Evolutionary conservation across 2,329 filamentous ascomycete species (phyloP).

Genomic region (Fusarium dlaminii): DNA sequence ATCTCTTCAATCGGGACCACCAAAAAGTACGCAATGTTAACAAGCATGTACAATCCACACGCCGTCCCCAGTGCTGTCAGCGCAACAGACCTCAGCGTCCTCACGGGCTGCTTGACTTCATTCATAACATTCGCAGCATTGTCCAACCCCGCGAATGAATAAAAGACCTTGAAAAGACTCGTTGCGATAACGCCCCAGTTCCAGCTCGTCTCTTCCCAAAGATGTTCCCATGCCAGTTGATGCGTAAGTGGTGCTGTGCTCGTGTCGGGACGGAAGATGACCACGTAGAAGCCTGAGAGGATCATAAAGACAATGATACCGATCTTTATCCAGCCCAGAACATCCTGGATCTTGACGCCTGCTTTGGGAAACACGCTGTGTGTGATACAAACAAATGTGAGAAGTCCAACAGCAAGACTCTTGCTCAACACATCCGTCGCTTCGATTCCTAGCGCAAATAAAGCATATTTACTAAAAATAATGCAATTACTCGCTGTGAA

Average conservation of each 20-base stretch:
- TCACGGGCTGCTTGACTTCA: slow-evolving; percentile 74
- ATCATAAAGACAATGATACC: slow-evolving; percentile 69
- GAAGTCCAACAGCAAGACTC: slow-evolving; percentile 63
- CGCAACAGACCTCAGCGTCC: slow-evolving; percentile 71
- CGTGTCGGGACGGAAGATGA: slow-evolving; percentile 54
- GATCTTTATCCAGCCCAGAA: slow-evolving; percentile 71
- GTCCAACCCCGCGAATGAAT: slow-evolving; percentile 72
- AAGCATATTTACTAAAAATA: slow-evolving; percentile 71
- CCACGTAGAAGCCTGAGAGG: slow-evolving; percentile 66
- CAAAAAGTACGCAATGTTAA: slow-evolving; percentile 70
- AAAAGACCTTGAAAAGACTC: slow-evolving; percentile 73
- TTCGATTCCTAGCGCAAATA: slow-evolving; percentile 65
- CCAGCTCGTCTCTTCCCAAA: slow-evolving; percentile 75
- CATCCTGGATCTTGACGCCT: slow-evolving; percentile 68
- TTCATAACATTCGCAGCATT: slow-evolving; percentile 78
- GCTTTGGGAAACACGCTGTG: slow-evolving; percentile 67
- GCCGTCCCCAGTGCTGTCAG: slow-evolving; percentile 68
- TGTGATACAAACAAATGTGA: slow-evolving; percentile 66
- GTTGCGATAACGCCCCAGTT: slow-evolving; percentile 74
- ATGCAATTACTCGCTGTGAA: slow-evolving; percentile 78
- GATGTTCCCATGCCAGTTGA: slow-evolving; percentile 56
- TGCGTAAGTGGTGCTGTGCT: slow-evolving; percentile 1
- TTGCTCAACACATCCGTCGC: slow-evolving; percentile 63
- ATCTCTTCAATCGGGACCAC: slow-evolving; percentile 75
- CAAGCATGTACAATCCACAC: slow-evolving; percentile 71